A percentile compares a stretch with the other conserved stretches of the same genome.
phyloP scores from a whole-genome alignment of 2,329 filamentous ascomycete species.

The Fusarium cyanostomum region DNA sequence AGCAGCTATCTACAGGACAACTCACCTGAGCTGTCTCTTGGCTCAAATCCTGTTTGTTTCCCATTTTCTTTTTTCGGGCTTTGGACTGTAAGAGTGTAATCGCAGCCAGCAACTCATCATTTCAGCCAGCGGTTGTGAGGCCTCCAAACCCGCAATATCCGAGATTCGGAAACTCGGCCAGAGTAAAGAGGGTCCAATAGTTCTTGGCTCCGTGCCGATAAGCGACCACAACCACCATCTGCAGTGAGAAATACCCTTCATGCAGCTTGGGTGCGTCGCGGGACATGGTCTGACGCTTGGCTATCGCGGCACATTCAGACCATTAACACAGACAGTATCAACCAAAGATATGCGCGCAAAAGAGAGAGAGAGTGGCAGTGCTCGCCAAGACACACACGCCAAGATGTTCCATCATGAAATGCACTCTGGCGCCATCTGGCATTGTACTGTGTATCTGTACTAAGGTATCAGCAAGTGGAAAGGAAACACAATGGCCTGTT shows the following conservation, averaged over 20 bases:
- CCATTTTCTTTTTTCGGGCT: not conserved
- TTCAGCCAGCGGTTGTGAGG: not conserved
- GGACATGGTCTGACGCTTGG: not conserved
- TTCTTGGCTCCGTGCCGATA: slow-evolving; percentile 42
- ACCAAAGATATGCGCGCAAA: not conserved
- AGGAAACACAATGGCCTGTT: slow-evolving; percentile 17
- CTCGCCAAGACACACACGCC: not conserved
- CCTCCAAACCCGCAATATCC: not conserved
- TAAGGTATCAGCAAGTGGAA: slow-evolving; percentile 32
- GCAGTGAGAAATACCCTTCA: slow-evolving; percentile 2
- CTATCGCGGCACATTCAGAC: not conserved
- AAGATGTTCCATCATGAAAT: slow-evolving; percentile 15
- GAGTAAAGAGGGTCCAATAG: slow-evolving; percentile 10
- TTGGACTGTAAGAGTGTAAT: not conserved
- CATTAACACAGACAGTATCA: not conserved
- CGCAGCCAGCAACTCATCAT: not conserved
- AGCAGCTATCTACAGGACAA: slow-evolving; percentile 27
- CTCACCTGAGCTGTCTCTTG: slow-evolving; percentile 9
- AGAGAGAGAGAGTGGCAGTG: not conserved
- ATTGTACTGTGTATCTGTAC: slow-evolving; percentile 28
- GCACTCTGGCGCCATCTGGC: slow-evolving; percentile 4
- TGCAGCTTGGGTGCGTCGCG: slow-evolving; percentile 3
- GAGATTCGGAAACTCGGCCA: not conserved
- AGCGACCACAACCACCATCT: slow-evolving; percentile 27
- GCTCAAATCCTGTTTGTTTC: not conserved